Evolutionary conservation across 805 yeast species (phyloP), one percentile per base, ranked within the genome.

Genomic region (Zygosaccharomyces bailii): DNA sequence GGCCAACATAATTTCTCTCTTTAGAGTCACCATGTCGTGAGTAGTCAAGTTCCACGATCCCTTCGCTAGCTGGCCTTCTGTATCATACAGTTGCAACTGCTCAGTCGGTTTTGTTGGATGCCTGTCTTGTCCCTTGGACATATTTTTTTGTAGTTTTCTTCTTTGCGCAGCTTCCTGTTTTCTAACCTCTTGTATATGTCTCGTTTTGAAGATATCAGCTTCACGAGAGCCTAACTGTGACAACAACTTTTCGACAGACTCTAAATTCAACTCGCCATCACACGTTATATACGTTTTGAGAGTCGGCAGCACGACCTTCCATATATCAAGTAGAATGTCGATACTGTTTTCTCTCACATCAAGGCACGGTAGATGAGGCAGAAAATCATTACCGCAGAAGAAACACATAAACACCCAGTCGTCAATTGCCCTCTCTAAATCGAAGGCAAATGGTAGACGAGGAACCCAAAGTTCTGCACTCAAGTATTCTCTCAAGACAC

Each of bases 401-500:
- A 93, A 93, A 75, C 98, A 91, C 90, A 93, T 84, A 55, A 93
- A 93, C 11, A 93, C 88, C 99, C 99, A 93, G 67, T 93, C 99
- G 62, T 93, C 99, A 49, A 93, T 83, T 2, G 98, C 97, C 47
- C 99, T 74, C 68, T 93, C 99, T 43, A 90, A 65, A 61, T 93
- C 97, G 67, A 84, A 89, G 16, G 79, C 75, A 58, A 86, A 83
- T 1, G 87, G 76, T 14, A 84, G 60, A 31, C 82, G 74, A 3
- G 89, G 86, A 21, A 85, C 79, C 45, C 71, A 73, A 39, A 93
- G 73, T 66, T 93, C 99, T 10, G 85, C 79, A 43, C 82, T 86
- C 45, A 93, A 71, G 59, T 93, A 93, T 60, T 93, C 97, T 52
- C 99, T 71, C 44, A 93, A 68, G 2, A 91, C 84, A 53, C 82